Conservation (phyloP, 768 basidiomycete species). For the Suillus paluster region DNA sequence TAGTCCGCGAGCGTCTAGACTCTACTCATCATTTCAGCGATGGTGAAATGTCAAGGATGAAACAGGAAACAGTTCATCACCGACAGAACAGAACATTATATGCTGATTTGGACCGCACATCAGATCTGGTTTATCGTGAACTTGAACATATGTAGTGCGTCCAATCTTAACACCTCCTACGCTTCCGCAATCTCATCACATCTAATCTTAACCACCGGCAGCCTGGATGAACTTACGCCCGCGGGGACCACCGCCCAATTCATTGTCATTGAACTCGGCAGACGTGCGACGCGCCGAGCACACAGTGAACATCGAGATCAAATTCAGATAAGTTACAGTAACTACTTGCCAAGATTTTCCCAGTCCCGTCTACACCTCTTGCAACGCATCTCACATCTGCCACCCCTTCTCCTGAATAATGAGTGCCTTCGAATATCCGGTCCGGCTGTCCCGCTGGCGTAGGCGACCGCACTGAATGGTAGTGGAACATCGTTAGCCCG, state of each 20-base stretch:
- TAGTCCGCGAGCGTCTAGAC: slow-evolving; percentile 8
- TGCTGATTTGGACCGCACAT: neutral
- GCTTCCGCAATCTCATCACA: neutral
- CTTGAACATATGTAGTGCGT: neutral
- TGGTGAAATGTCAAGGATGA: neutral
- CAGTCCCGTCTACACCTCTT: neutral
- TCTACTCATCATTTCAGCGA: neutral
- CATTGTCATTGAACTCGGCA: neutral
- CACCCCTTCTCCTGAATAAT: neutral
- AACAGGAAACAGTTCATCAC: neutral
- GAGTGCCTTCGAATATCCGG: neutral
- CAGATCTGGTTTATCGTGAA: too few species aligned
- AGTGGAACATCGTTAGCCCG: neutral
- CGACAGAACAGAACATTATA: neutral
- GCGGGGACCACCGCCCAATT: neutral
- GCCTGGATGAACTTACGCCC: neutral
- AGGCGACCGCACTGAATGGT: neutral
- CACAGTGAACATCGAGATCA: neutral
- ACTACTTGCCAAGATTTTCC: neutral
- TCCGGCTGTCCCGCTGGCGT: neutral
- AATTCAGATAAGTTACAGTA: neutral
- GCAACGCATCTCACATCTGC: neutral
- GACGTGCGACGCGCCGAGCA: neutral
- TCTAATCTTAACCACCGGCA: neutral
- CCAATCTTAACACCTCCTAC: neutral